Evolutionary conservation across 768 basidiomycete genomes (phyloP).

Genomic region (Suillus paluster): DNA sequence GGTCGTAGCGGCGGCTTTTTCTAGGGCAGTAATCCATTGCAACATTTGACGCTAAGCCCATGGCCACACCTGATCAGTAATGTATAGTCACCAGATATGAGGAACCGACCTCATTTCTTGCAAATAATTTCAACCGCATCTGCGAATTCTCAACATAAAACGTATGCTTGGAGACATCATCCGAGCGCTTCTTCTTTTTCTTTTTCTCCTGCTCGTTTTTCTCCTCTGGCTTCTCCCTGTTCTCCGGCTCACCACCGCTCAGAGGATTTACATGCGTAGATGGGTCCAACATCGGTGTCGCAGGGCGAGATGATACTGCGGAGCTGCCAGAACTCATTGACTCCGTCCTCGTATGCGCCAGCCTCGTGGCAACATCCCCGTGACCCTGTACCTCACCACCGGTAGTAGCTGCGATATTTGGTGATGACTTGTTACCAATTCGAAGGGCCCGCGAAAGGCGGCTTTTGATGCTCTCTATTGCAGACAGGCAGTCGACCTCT

Average conservation of each 20-base stretch:
- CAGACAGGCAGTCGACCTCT: slow-evolving; percentile 42
- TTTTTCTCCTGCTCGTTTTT: slow-evolving; percentile 43
- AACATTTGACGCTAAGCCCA: slow-evolving; percentile 83
- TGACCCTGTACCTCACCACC: slow-evolving; percentile 10
- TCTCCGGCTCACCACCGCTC: slow-evolving; percentile 18
- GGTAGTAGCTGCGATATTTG: slow-evolving; percentile 11
- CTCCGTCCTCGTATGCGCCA: slow-evolving; percentile 16
- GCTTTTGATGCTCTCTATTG: slow-evolving; percentile 53
- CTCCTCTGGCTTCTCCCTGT: slow-evolving; percentile 23
- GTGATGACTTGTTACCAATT: slow-evolving; percentile 26
- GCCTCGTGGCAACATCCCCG: slow-evolving; percentile 3
- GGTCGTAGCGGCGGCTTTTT: slow-evolving; percentile 76
- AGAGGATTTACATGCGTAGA: slow-evolving; percentile 75
- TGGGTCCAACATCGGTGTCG: slow-evolving; percentile 75
- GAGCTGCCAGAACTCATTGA: slow-evolving; percentile 39
- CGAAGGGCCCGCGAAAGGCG: slow-evolving; percentile 52
- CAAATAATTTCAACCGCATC: slow-evolving; percentile 82
- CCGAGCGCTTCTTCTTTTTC: slow-evolving; percentile 50
- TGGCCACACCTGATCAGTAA: slow-evolving; percentile 8
- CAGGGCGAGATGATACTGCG: slow-evolving; percentile 43
- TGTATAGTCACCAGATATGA: neutral
- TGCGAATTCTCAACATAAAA: slow-evolving; percentile 95
- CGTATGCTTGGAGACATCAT: slow-evolving; percentile 87
- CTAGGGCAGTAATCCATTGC: slow-evolving; percentile 93
- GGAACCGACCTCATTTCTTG: slow-evolving; percentile 76